These are phyloP conservation scores for Acer campestre DNA, from an alignment of 345 rosid species.

Conservation along the genomic window DNA sequence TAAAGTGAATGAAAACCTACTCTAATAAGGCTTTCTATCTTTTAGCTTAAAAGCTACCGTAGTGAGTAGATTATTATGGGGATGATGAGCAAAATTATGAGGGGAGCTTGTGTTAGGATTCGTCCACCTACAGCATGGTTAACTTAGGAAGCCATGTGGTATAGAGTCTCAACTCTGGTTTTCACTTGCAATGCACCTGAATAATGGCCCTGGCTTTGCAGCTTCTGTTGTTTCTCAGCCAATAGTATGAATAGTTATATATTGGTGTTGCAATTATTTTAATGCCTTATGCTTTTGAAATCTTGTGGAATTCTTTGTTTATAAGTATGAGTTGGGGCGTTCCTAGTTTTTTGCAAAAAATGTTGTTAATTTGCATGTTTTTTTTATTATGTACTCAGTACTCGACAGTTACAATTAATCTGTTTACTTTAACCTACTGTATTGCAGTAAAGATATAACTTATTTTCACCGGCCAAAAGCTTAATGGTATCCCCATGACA, in stretches of 20 bases:
- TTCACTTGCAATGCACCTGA: no score
- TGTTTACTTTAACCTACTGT: constrained; percentile 14
- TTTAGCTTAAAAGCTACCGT: no score
- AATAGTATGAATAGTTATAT: neutral
- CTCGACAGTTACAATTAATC: neutral
- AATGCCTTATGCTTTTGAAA: neutral
- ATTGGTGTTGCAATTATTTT: neutral
- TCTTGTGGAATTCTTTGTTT: neutral
- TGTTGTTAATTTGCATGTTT: constrained; percentile 8
- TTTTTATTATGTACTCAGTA: constrained; percentile 7
- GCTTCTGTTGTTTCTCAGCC: no score
- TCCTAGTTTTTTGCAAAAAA: neutral
- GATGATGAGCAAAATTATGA: no score
- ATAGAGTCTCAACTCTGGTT: no score
- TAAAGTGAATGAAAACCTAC: no score
- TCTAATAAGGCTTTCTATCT: no score
- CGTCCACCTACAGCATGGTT: no score
- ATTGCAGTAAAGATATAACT: constrained; percentile 18
- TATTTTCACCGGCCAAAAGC: constrained; percentile 97
- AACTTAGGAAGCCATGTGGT: no score
- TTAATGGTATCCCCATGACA: constrained; percentile 93
- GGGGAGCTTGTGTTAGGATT: no score
- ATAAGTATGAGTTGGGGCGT: neutral
- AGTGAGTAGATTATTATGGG: no score
- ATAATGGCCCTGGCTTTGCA: no score